Percentiles rank a stretch among this genome's conserved stretches.
phyloP scores from a whole-genome alignment of 495 filamentous ascomycete genomes.

The Geopyxis carbonaria region DNA sequence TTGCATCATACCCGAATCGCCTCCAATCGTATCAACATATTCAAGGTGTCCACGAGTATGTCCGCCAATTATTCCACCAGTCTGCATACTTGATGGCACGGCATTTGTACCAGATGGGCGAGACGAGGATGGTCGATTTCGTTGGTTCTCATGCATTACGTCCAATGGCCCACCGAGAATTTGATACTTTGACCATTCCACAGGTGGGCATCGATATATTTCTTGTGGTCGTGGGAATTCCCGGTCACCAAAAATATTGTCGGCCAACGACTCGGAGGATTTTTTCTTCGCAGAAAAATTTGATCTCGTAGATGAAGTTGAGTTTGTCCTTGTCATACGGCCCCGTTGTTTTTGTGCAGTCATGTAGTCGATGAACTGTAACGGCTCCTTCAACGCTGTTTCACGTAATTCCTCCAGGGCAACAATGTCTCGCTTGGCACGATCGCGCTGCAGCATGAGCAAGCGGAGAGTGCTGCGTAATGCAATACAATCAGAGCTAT shows the following conservation, averaged over 20 bases:
- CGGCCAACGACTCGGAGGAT: no score
- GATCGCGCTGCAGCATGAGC: slow-evolving; percentile 23
- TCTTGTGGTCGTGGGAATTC: slow-evolving; percentile 23
- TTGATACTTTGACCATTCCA: slow-evolving; percentile 23
- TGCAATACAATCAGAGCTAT: slow-evolving; percentile 15
- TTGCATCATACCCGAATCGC: slow-evolving; percentile 18
- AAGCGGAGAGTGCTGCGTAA: slow-evolving; percentile 20
- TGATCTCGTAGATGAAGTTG: no score
- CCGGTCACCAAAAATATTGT: slow-evolving; percentile 11
- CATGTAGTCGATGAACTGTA: slow-evolving; percentile 22
- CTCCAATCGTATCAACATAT: slow-evolving; percentile 20
- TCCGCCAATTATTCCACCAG: slow-evolving; percentile 20
- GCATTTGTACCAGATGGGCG: neutral
- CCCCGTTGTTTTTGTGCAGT: slow-evolving; percentile 6
- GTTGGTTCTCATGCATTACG: slow-evolving; percentile 20
- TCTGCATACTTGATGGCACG: slow-evolving; percentile 24
- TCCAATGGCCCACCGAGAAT: slow-evolving; percentile 20
- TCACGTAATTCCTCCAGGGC: slow-evolving; percentile 17
- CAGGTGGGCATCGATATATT: slow-evolving; percentile 20
- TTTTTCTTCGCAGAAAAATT: no score
- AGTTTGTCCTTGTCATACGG: no score
- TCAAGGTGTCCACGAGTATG: slow-evolving; percentile 15
- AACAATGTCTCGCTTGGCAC: slow-evolving; percentile 20
- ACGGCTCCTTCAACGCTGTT: slow-evolving; percentile 15
- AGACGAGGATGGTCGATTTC: slow-evolving; percentile 10